A percentile compares a stretch with the other conserved stretches of the same genome.
Evolutionary conservation across 1,284 basidiomycete genomes (phyloP).

Genomic region (Puccinia novopanici): DNA sequence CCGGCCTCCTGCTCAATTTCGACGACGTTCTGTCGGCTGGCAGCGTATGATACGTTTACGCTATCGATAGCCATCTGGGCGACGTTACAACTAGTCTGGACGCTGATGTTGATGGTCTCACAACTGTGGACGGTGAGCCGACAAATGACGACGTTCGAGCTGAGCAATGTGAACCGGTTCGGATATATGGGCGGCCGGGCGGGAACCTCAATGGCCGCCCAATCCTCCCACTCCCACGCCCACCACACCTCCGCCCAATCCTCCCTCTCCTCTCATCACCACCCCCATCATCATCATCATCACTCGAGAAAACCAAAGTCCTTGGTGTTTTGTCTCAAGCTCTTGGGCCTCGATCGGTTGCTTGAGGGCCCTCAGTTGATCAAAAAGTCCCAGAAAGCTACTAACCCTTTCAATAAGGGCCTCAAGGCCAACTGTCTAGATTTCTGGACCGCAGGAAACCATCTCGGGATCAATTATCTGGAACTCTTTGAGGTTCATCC

Average conservation of each 20-base stretch:
- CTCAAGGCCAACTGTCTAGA: slow-evolving; percentile 83
- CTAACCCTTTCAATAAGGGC: slow-evolving; percentile 92
- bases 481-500: slow-evolving; percentile 75
- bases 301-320: slow-evolving; percentile 9
- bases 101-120: slow-evolving; percentile 75
- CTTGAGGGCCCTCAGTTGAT: slow-evolving; percentile 85
- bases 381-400: slow-evolving; percentile 65
- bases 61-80: slow-evolving; percentile 79
- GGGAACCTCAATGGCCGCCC: slow-evolving; percentile 29
- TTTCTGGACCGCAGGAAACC: slow-evolving; percentile 85
- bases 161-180: slow-evolving; percentile 88
- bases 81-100: slow-evolving; percentile 90
- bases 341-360: slow-evolving; percentile 89
- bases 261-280: slow-evolving; percentile 1
- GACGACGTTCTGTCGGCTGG: slow-evolving; percentile 67
- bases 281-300: slow-evolving; percentile 4
- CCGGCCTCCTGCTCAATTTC: slow-evolving; percentile 69
- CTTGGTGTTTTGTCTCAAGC: slow-evolving; percentile 73
- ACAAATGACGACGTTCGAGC: slow-evolving; percentile 95
- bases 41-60: slow-evolving; percentile 74
- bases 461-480: slow-evolving; percentile 86
- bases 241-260: slow-evolving; percentile 33
- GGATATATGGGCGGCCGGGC: slow-evolving; percentile 86
- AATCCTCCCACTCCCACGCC: slow-evolving; percentile 44
- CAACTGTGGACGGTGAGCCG: slow-evolving; percentile 89